Conservation (phyloP, 2,329 filamentous ascomycete species). For the Elsinoe necatrix region DNA sequence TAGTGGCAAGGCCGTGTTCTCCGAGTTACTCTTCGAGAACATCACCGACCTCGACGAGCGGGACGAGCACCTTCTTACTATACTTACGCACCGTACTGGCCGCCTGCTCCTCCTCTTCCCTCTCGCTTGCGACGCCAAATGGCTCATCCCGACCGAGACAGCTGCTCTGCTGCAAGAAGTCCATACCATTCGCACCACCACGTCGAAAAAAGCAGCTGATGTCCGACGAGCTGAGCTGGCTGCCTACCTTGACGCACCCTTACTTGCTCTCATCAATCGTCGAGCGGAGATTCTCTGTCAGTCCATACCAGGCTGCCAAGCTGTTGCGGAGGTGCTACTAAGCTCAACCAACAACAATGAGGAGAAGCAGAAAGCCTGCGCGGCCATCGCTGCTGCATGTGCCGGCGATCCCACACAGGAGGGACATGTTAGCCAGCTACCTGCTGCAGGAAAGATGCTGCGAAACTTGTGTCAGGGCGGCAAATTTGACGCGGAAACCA, state of each 20-base stretch:
- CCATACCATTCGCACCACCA: slow-evolving; percentile 67
- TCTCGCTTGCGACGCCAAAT: slow-evolving; percentile 57
- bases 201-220: slow-evolving; percentile 85
- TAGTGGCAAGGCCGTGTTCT: slow-evolving; percentile 74
- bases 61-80: slow-evolving; percentile 50
- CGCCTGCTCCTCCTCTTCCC: slow-evolving; percentile 68
- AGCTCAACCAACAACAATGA: slow-evolving; percentile 54
- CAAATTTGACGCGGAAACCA: slow-evolving; percentile 66
- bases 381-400: slow-evolving; percentile 50
- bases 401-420: slow-evolving; percentile 34
- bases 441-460: slow-evolving; percentile 70
- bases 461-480: slow-evolving; percentile 88
- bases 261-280: slow-evolving; percentile 65
- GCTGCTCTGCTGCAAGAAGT: slow-evolving; percentile 63
- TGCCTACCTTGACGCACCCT: slow-evolving; percentile 60
- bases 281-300: slow-evolving; percentile 60
- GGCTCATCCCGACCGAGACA: slow-evolving; percentile 57
- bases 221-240: slow-evolving; percentile 67
- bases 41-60: slow-evolving; percentile 38
- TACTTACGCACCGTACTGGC: slow-evolving; percentile 59
- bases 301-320: slow-evolving; percentile 77
- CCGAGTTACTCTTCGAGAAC: slow-evolving; percentile 68
- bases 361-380: slow-evolving; percentile 45
- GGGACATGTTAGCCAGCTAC: slow-evolving; percentile 52
- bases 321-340: slow-evolving; percentile 74